Evolutionary conservation across 1,139 yeast genomes (phyloP), one percentile per base, ranked within the genome.

Genomic region (Debaryomyces coudertii): DNA sequence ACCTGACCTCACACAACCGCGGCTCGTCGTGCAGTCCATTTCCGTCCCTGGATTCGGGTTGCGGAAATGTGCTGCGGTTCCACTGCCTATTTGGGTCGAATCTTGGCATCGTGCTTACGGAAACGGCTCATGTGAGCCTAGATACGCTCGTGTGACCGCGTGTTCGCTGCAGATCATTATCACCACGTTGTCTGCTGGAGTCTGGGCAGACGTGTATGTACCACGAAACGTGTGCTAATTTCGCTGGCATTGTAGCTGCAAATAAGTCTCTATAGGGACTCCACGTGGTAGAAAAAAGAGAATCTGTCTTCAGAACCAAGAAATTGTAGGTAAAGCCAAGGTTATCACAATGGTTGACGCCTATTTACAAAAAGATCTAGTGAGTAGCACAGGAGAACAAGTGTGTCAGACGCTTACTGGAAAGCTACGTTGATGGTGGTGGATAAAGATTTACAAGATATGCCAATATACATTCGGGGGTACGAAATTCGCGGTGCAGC

Each of bases 151-250:
- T 5, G 22, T 20, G 22, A 33, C 36, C 18, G 22, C 36, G 36
- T 33, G 36, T 16, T 33, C 22, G 12, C 23, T 33, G 36, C 36
- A 33, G 31, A 16, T 20, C 18, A 25, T 25, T 11, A 25, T 18
- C 40, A 36, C 40, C 40, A 36, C 40, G 40, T 36, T 36, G 22
- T 36, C n/a, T 15, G 18, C 12, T 12, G n/a, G 20, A 36, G 7
- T 9, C 33, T 36, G n/a, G 20, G 31, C 14, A 8, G 8, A 7
- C 34, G 41, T 38, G 41, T 27, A 14, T 3, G 5, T 18, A 38
- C 34, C 41, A 8, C 24, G 28, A 38, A 38, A 38, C 41, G 41
- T 38, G 41, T 38, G 35, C 34, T 35, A 35, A 35, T 35, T 22
- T 35, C 29, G 29, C 38, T 22, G 24, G 24, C n/a, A 33, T 33